phyloP scores from a whole-genome alignment of 2,329 filamentous ascomycete genomes.

The Orbilia ellipsospora region DNA sequence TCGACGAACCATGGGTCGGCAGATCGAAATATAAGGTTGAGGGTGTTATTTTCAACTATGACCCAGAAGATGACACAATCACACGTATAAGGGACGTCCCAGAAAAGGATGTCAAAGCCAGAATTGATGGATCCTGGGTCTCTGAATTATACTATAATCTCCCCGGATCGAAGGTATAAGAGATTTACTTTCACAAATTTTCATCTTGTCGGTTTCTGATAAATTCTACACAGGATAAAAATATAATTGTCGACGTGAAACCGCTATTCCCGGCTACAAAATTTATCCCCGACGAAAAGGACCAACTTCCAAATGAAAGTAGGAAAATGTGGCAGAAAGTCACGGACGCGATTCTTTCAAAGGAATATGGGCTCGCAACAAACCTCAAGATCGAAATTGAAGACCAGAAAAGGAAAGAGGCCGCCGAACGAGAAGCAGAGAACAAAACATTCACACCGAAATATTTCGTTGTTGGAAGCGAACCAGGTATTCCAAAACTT shows the following conservation, averaged over 20 bases:
- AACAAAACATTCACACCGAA: constrained; percentile 82
- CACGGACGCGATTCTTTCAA: constrained; percentile 83
- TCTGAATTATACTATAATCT: constrained; percentile 73
- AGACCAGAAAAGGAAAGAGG: constrained; percentile 86
- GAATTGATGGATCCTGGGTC: constrained; percentile 88
- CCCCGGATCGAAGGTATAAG: constrained; percentile 62
- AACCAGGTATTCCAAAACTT: constrained; percentile 49
- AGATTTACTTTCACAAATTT: not conserved
- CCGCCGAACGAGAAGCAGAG: constrained; percentile 78
- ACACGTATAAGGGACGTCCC: constrained; percentile 85
- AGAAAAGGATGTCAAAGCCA: constrained; percentile 82
- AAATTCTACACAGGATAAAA: constrained; percentile 55
- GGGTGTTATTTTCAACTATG: constrained; percentile 89
- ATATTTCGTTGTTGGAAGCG: constrained; percentile 74
- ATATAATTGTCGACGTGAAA: constrained; percentile 84
- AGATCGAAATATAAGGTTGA: constrained; percentile 91
- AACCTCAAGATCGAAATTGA: constrained; percentile 90
- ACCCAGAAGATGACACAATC: constrained; percentile 85
- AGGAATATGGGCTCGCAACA: constrained; percentile 86
- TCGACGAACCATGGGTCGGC: constrained; percentile 94
- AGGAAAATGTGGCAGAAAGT: constrained; percentile 87
- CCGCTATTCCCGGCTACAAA: constrained; percentile 84
- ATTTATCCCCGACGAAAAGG: constrained; percentile 77
- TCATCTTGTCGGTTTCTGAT: not conserved
- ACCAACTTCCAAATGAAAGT: constrained; percentile 89